Percentiles rank a stretch among this genome's conserved stretches.
Conservation (phyloP, 129 eudicot genomes). For the Helichrysum umbraculigerum region DNA sequence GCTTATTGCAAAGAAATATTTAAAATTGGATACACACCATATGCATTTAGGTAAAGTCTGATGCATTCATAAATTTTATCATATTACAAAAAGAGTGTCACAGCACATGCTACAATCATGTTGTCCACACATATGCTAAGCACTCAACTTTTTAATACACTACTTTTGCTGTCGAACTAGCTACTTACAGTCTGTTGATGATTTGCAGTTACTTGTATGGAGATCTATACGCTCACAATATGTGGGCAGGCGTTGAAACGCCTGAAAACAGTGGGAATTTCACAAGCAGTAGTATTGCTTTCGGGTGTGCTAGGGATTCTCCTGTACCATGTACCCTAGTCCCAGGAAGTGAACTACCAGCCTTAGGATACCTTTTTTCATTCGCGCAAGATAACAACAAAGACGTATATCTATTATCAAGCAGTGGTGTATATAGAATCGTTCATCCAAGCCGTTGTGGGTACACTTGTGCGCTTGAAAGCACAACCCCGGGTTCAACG, state of each 20-base stretch:
- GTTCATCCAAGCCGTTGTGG: constrained; percentile 78
- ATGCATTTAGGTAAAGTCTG: no score
- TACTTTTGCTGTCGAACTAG: neutral
- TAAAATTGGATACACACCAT: no score
- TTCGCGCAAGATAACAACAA: constrained; percentile 68
- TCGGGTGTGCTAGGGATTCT: constrained; percentile 66
- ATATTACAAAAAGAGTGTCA: no score
- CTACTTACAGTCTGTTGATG: neutral
- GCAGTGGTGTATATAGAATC: constrained; percentile 76
- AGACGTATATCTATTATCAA: constrained; percentile 55
- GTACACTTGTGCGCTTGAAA: constrained; percentile 59
- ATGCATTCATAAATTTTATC: no score
- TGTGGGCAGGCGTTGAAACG: constrained; percentile 72
- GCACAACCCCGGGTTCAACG: constrained; percentile 21
- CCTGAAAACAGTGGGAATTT: constrained; percentile 78
- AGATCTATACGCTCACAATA: constrained; percentile 69
- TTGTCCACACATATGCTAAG: no score
- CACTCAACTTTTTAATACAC: neutral
- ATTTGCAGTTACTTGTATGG: constrained; percentile 68
- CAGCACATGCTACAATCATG: no score
- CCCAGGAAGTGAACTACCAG: constrained; percentile 59
- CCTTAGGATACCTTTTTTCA: constrained; percentile 71
- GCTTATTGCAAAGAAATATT: no score
- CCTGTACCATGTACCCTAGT: constrained; percentile 57
- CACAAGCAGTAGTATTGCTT: constrained; percentile 35